Conservation (phyloP, 75 land plant species). For the Pinus taeda region DNA sequence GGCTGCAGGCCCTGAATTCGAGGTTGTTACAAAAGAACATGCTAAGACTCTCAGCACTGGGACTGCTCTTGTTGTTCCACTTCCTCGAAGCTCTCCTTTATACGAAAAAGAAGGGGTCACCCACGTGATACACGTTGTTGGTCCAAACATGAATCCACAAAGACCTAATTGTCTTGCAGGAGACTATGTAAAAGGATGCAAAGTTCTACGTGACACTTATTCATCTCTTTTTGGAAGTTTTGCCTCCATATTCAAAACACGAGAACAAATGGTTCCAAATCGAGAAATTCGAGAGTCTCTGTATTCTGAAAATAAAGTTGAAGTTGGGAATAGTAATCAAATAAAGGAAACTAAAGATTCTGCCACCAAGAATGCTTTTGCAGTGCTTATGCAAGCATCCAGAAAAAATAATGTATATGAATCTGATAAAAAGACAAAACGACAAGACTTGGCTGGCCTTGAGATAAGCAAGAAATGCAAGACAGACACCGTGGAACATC, state of each 20-base stretch:
- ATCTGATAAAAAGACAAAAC: conserved; percentile 27
- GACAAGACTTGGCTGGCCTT: conserved; percentile 17
- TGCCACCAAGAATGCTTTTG: conserved; percentile 27
- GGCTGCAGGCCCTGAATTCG: conserved; percentile 74
- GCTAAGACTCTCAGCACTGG: conserved; percentile 72
- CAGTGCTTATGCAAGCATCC: conserved; percentile 42
- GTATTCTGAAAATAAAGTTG: not conserved
- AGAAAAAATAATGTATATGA: conserved; percentile 17
- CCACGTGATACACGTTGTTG: conserved; percentile 94
- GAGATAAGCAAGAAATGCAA: conserved; percentile 30
- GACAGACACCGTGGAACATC: conserved; percentile 10
- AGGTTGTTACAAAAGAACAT: conserved; percentile 62
- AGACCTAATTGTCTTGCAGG: conserved; percentile 70
- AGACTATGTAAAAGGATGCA: conserved; percentile 76
- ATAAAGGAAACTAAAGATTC: conserved; percentile 8
- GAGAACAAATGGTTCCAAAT: not conserved
- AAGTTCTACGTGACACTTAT: conserved; percentile 64
- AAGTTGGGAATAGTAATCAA: not conserved
- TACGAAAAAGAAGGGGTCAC: conserved; percentile 72
- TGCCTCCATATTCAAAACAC: conserved; percentile 22
- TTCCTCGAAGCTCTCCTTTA: conserved; percentile 70
- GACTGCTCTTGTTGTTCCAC: conserved; percentile 62
- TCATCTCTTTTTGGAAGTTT: conserved; percentile 70
- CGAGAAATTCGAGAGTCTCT: not conserved
- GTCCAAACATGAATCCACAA: conserved; percentile 97